Percentiles rank a stretch among this genome's conserved stretches.
These are phyloP conservation scores for Saturnispora sanitii DNA, from an alignment of 805 yeast species.

Conservation along the genomic window DNA sequence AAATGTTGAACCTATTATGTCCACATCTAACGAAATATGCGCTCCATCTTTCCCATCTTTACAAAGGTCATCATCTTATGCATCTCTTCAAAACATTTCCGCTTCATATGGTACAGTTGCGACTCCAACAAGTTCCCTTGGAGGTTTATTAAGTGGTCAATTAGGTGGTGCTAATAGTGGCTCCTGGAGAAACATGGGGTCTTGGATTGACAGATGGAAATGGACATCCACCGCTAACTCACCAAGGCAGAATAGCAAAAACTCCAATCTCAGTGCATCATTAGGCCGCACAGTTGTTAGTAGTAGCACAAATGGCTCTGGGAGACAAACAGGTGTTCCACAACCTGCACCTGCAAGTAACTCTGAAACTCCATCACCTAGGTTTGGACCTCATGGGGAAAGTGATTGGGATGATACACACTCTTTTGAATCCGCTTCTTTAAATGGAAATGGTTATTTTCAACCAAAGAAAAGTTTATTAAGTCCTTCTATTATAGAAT, in stretches of 20 bases:
- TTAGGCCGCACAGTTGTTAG: constrained; percentile 9
- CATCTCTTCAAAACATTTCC: constrained; percentile 28
- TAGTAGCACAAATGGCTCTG: constrained; percentile 3
- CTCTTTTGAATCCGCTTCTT: too few species aligned
- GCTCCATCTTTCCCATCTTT: constrained; percentile 13
- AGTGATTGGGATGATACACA: constrained; percentile 6
- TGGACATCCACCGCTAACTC: constrained; percentile 4
- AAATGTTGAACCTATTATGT: constrained; percentile 16
- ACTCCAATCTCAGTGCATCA: constrained; percentile 10
- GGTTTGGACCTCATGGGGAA: constrained; percentile 3
- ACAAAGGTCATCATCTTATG: constrained; percentile 25
- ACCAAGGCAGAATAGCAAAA: constrained; percentile 5
- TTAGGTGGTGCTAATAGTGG: constrained; percentile 9
- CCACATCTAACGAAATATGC: constrained; percentile 9
- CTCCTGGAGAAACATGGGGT: constrained; percentile 26
- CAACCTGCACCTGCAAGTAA: background rate
- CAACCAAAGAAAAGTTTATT: background rate
- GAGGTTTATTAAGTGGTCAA: background rate
- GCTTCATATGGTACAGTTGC: constrained; percentile 27
- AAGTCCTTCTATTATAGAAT: constrained; percentile 2
- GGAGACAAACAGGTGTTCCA: background rate
- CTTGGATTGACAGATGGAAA: constrained; percentile 24
- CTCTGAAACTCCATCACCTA: constrained; percentile 2
- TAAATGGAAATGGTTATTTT: constrained; percentile 1
- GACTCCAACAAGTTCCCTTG: constrained; percentile 5